Base-by-base conservation (phyloP, 78 protist genomes). In the Protostelium mycophagum region DNA sequence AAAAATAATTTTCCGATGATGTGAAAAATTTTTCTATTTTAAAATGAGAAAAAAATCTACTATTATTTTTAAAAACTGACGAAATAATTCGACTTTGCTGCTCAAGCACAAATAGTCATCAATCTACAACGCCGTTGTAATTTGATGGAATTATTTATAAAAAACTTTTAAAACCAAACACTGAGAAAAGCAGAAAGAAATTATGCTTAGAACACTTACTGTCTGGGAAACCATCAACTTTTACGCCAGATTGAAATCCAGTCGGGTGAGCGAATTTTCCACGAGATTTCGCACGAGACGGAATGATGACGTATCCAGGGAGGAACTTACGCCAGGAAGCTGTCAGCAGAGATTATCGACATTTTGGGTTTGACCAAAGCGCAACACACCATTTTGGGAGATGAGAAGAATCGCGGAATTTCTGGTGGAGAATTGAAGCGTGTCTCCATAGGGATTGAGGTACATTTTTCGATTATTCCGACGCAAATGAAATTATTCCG, bases 351-450 rank as follows among this genome's bases (percentile, higher is more conserved):
- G 16, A 51, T 51, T 16, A 51, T 51, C 73, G 73, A 51, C 31
- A 51, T 63, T 28, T 36, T 92, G 0, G 94, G 94, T 1, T 51
- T 92, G 23, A 35, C 83, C 1, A 83, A 89, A 34, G 29, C 38
- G 9, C 86, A 38, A 85, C 89, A 92, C 36, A 92, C 94, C 0
- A 1, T 92, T 0, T 88, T 92, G 83, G 94, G 94, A 73, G 87
- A 92, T 63, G 87, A 92, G 10, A 84, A 89, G 28, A 83, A 88
- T 1, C 63, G 95, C 83, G 95, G 95, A 86, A 90, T 93, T n/a
- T 63, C 88, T 5, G 95, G 95, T 86, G 95, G 95, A 84, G 93
- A 93, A 83, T 86, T 89, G 92, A 93, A 90, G 84, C 34, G 95
- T 31, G 95, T 93, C 28, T 89, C 95, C 0, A 90, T 93, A n/a